Base-by-base conservation (phyloP, 345 rosid species). In the Corchorus capsularis region DNA sequence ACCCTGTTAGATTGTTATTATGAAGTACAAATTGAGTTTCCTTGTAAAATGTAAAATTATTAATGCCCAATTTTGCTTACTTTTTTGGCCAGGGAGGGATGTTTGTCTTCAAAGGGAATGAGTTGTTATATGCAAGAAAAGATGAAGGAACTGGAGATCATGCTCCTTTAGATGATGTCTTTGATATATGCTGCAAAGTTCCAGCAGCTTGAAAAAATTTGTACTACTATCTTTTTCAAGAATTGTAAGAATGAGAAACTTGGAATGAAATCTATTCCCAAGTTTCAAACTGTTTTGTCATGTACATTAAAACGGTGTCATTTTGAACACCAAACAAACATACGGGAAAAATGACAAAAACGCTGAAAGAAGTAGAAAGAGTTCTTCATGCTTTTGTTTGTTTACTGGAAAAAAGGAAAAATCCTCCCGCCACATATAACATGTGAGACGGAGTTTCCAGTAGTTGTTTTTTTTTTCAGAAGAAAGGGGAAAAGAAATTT, bases 121-220 rank as follows among this genome's bases (percentile, higher is more conserved):
- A 91, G 73, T 64, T 94, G 34, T 50, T 93, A 73, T 94, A 92
- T 81, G 94, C 94, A 60, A 74, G 89, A 75, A 94, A 89, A 85
- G 94, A 92, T 34, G 92, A 94, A 82, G 95, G 94, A 2, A 89
- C 97, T 0, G 98, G 95, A 10, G 97, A 91, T 79, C 97, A 93
- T 84, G 94, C 97, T 73, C 84, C 98, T 65, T 78, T 93, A 19
- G 86, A 91, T 76, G 95, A 94, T 73, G 76, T 91, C 34, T 71
- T 90, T 32, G 71, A 87, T 61, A 64, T 87, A 66, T 90, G 93
- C 79, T 85, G 93, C 86, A 84, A 82, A 77, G 84, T 82, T 74
- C 83, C 87, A 8, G 83, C 76, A 60, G 82, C 92, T 50, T 47
- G 39, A 68, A 8, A 68, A 8, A n/a, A 4, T 50, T 59, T 19